Conservation (phyloP, 2,329 filamentous ascomycete genomes). For the Calonectria pauciramosa region DNA sequence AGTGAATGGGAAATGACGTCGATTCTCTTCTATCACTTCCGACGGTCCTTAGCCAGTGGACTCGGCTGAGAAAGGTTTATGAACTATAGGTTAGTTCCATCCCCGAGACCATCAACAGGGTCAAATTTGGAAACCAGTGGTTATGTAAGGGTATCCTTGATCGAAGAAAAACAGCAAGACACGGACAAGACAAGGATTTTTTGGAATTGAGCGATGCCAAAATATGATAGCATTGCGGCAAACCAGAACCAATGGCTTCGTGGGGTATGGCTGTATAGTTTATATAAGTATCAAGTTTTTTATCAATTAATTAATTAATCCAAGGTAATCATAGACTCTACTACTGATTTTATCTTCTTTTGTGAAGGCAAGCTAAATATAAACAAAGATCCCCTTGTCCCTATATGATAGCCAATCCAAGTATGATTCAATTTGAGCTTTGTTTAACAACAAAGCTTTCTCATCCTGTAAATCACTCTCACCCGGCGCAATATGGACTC, state of each 20-base stretch:
- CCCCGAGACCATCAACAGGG: neutral
- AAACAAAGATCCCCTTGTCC: too few species aligned
- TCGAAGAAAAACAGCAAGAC: neutral
- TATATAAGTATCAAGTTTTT: too few species aligned
- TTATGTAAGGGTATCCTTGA: neutral
- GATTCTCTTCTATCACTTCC: neutral
- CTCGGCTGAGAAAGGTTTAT: neutral
- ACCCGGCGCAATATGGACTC: slow-evolving; percentile 32
- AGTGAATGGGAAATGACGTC: neutral
- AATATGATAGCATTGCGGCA: too few species aligned
- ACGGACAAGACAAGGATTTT: too few species aligned
- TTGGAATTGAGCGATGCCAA: too few species aligned
- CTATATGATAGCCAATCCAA: too few species aligned
- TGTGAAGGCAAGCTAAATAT: too few species aligned
- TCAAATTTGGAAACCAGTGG: neutral
- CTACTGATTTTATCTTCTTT: too few species aligned
- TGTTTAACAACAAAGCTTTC: neutral
- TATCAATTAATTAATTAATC: too few species aligned
- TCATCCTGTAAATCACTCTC: neutral
- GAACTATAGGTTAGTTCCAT: neutral
- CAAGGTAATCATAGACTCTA: too few species aligned
- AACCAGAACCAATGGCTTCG: too few species aligned
- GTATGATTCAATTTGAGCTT: neutral
- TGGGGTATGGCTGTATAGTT: too few species aligned
- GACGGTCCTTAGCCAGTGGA: neutral